Base-by-base conservation (phyloP, 2,329 filamentous ascomycete genomes). In the Neofusicoccum cordaticola region DNA sequence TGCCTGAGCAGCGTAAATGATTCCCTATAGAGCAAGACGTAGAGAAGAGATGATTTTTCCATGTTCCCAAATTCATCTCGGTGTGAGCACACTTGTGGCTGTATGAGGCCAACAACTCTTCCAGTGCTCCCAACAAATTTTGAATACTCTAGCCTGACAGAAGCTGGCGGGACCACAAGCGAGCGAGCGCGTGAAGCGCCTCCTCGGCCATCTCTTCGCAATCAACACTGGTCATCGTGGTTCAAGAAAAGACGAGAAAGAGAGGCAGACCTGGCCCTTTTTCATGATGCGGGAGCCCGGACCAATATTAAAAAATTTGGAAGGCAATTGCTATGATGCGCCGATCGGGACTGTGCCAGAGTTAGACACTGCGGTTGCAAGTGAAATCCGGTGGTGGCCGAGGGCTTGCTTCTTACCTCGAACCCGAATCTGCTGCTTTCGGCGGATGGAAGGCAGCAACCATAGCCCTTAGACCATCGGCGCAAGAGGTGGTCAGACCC, bases 1-100 rank as follows among this genome's bases (percentile, higher is more conserved):
- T 89, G 45, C 81, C 83, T 3, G 86, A 88, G 74, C 86, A 88
- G 78, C 85, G 83, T 68, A 69, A 72, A 64, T 69, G 39, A 63
- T 60, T 60, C 41, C 42, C 27, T 19, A 6, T 60, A 48, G 42
- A 47, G 27, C 31, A 37, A 37, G 42, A 47, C 6, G 9, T 60
- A 37, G 56, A 60, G 5, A 47, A 47, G 15, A 47, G 22, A 37
- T 5, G 22, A n/a, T 35, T 4, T 15, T 8, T 42, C 19, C 2
- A 9, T 27, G 19, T 56, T n/a, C 6, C 4, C 35, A 27, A 51
- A 27, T 31, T 7, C 27, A 31, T 31, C 27, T 5, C 6, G 27
- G 6, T 7, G 27, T 31, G 27, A 31, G 27, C 27, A 31, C 27
- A 31, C 27, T 7, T 31, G 27, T 31, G 4, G 27, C 4, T 31